These are phyloP conservation scores for Polysphondylium violaceum DNA, from an alignment of 78 protist species.

Conservation along the genomic window DNA sequence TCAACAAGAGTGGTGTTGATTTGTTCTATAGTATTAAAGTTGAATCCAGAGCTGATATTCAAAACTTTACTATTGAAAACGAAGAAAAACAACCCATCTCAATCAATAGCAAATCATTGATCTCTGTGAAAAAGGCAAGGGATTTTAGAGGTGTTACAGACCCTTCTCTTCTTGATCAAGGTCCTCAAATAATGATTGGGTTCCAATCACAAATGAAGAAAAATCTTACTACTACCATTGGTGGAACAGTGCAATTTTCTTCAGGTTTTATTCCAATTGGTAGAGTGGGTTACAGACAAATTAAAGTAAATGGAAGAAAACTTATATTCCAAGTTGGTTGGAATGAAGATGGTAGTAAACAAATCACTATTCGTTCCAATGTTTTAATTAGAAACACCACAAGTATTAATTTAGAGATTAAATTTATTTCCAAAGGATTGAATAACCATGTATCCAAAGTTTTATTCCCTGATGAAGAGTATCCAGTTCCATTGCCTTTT, in stretches of 20 bases:
- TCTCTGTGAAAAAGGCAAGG: conserved; percentile 15
- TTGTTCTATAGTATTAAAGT: conserved; percentile 40
- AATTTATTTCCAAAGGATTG: background rate
- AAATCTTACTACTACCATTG: background rate
- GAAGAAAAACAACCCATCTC: conserved; percentile 65
- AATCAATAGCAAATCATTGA: conserved; percentile 30
- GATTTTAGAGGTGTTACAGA: conserved; percentile 41
- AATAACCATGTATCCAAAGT: background rate
- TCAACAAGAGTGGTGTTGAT: conserved; percentile 58
- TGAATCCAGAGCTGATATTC: background rate
- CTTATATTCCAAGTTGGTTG: conserved; percentile 73
- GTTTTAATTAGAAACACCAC: conserved; percentile 36
- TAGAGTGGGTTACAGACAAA: conserved; percentile 29
- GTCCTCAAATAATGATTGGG: conserved; percentile 22
- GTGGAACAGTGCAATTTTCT: conserved; percentile 1
- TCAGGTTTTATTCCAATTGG: conserved; percentile 50
- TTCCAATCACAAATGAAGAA: conserved; percentile 2
- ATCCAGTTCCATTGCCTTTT: conserved; percentile 48
- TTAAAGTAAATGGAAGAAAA: conserved; percentile 1
- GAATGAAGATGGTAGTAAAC: conserved; percentile 80
- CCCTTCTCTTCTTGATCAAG: conserved; percentile 14
- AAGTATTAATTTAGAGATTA: conserved; percentile 25
- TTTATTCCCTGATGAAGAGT: conserved; percentile 59
- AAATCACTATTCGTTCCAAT: conserved; percentile 56
- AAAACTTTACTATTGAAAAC: background rate